Base-by-base conservation (phyloP, 495 filamentous ascomycete genomes). In the Penicillium soppii region DNA sequence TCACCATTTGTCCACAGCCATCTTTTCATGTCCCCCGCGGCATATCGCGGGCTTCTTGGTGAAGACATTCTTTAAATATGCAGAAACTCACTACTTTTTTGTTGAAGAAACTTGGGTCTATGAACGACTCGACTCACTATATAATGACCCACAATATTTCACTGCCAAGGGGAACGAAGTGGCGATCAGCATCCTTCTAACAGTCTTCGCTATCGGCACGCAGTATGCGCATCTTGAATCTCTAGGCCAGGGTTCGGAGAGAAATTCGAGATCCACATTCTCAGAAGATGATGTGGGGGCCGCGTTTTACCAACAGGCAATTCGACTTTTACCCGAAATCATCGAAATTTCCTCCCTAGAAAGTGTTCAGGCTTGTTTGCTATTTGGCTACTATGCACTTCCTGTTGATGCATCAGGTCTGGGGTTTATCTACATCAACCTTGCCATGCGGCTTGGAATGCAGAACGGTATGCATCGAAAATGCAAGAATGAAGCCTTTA, bases 401-500 rank as follows among this genome's bases (percentile, higher is more conserved):
- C 63, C 69, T 6, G 37, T 73, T 15, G 71, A 75, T 53, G 58
- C 71, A 1, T 65, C 64, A 5, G 72, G 71, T 4, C 42, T 74
- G 10, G 58, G 63, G 0, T 74, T 68, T 44, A 73, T 64, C 12
- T 76, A 74, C 30, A 47, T 72, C 36, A 64, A 62, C 12, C 47
- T 72, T 20, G 61, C 67, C 1, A 49, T 71, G 5, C 65, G 69
- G 19, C 52, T 74, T 26, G 70, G 57, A n/a, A 70, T 71, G 50
- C 70, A 72, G 37, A 74, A 74, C 47, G 71, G 71, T 16, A 73
- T 74, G 68, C 71, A 74, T 36, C 56, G 71, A 19, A 66, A 57
- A 22, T 68, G 65, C 43, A 56, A 57, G 4, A 57, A 54, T 25
- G 48, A 53, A 17, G 63, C 58, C 0, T 61, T 70, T 19, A 52